Evolutionary conservation across 1,284 basidiomycete genomes (phyloP).

Genomic region (Schizophyllum commune): DNA sequence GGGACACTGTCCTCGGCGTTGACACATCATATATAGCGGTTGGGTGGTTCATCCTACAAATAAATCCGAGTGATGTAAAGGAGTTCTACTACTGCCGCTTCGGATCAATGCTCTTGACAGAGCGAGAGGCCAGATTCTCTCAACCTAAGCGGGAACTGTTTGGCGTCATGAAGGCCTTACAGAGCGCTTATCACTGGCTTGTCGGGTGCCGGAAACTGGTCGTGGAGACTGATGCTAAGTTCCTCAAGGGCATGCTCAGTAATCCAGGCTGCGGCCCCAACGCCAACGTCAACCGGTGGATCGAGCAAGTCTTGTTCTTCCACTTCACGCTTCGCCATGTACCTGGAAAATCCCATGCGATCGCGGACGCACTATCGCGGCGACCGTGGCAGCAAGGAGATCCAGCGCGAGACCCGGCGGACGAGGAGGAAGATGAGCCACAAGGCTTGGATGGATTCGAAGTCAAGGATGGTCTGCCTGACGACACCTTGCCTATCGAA

Average conservation of each 20-base stretch:
- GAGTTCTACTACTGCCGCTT: conserved; percentile 19
- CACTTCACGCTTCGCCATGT: conserved; percentile 29
- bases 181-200: conserved; percentile 16
- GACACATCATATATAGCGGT: conserved; percentile 25
- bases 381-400: conserved; percentile 11
- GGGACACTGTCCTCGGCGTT: conserved; percentile 26
- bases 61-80: conserved; percentile 11
- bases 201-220: conserved; percentile 19
- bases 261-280: conserved; percentile 29
- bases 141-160: conserved; percentile 28
- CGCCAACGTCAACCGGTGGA: conserved; percentile 32
- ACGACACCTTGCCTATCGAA: conserved; percentile 9
- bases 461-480: conserved; percentile 2
- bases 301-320: conserved; percentile 27
- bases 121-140: conserved; percentile 22
- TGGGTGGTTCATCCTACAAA: conserved; percentile 24
- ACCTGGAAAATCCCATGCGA: conserved; percentile 16
- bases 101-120: conserved; percentile 22
- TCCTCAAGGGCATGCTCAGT: conserved; percentile 31
- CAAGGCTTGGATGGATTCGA: background rate
- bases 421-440: conserved; percentile 8
- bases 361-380: conserved; percentile 24
- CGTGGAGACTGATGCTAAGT: conserved; percentile 29
- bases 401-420: conserved; percentile 4
- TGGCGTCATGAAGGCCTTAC: conserved; percentile 22